phyloP scores from a whole-genome alignment of 768 basidiomycete genomes.

The Gelatoporia subvermispora region DNA sequence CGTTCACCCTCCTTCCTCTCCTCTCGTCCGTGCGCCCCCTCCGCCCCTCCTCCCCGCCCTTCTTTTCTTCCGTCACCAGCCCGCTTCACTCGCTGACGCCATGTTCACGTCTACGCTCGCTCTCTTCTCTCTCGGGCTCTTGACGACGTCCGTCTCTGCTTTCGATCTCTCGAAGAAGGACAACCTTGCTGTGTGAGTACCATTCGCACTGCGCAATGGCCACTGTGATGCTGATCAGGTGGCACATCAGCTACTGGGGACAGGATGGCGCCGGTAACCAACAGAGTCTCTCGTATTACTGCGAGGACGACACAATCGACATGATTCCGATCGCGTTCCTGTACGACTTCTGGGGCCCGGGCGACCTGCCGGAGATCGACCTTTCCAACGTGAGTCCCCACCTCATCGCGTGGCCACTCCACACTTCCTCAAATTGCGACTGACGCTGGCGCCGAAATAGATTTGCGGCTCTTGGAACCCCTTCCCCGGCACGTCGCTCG shows the following conservation, averaged over 20 bases:
- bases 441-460: constrained; percentile 24
- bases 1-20: no score
- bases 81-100: background rate
- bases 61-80: no score
- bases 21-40: no score
- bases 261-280: constrained; percentile 48
- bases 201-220: background rate
- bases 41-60: no score
- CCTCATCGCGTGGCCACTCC: background rate
- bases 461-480: constrained; percentile 54
- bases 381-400: constrained; percentile 45
- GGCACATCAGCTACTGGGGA: constrained; percentile 39
- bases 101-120: constrained; percentile 1
- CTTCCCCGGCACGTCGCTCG: constrained; percentile 57
- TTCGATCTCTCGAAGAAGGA: constrained; percentile 12
- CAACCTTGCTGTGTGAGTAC: constrained; percentile 5
- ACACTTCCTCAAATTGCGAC: background rate
- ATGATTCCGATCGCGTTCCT: constrained; percentile 59
- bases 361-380: constrained; percentile 53
- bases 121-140: constrained; percentile 7
- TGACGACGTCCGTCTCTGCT: constrained; percentile 4
- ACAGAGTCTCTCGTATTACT: constrained; percentile 6
- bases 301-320: constrained; percentile 50
- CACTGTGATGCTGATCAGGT: background rate
- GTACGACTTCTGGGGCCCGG: constrained; percentile 50